A percentile compares a stretch with the other conserved stretches of the same genome.
Conservation (phyloP, 2,329 filamentous ascomycete genomes). For the Neonectria magnoliae region DNA sequence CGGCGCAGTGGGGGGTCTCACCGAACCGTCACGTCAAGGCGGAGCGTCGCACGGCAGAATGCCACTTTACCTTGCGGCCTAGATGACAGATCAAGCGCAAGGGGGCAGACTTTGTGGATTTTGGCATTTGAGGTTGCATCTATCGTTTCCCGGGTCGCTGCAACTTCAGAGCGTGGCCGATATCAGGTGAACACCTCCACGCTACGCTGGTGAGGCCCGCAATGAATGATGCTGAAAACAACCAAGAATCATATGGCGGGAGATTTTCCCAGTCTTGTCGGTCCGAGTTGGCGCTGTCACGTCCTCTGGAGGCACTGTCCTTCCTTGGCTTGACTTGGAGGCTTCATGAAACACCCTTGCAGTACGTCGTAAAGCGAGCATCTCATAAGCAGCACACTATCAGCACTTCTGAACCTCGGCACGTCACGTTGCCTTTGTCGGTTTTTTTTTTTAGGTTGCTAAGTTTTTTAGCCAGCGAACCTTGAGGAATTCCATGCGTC, state of each 20-base stretch:
- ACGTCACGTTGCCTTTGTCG: not conserved
- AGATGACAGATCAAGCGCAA: not conserved
- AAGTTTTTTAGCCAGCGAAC: not conserved
- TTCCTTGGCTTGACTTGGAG: constrained; percentile 2
- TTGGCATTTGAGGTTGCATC: not conserved
- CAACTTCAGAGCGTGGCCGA: not conserved
- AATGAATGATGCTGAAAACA: not conserved
- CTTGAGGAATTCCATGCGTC: constrained; percentile 16
- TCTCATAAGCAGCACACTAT: not conserved
- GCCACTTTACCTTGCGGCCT: not conserved
- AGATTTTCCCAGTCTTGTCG: not conserved
- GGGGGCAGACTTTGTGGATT: not conserved
- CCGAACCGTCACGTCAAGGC: not conserved
- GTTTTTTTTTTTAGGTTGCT: not conserved
- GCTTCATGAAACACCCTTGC: not conserved
- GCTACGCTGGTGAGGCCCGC: not conserved
- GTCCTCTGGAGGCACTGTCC: not conserved
- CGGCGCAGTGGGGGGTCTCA: not conserved
- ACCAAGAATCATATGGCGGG: not conserved
- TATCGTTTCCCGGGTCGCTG: not conserved
- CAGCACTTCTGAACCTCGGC: not conserved
- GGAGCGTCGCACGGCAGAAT: not conserved
- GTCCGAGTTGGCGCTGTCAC: not conserved
- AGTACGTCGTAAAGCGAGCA: not conserved
- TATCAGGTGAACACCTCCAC: not conserved